Evolutionary conservation across 805 yeast genomes (phyloP).

Genomic region (Candida ponderosae): DNA sequence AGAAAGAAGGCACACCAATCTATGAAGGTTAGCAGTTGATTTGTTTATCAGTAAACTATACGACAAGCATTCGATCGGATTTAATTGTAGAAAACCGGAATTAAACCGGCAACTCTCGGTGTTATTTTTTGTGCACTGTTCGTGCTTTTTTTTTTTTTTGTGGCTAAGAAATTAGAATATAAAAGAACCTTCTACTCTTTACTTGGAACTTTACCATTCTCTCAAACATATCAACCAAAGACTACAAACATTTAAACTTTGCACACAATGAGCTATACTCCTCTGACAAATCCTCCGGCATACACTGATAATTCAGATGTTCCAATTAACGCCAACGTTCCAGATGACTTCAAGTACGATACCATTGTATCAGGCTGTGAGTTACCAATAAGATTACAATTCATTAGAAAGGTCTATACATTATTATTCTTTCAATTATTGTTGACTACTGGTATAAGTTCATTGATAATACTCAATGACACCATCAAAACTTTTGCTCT

Average conservation of each 20-base stretch:
- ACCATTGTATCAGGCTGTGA: conserved; percentile 74
- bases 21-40: no score
- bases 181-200: no score
- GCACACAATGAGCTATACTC: conserved; percentile 15
- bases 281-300: conserved; percentile 18
- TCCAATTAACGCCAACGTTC: conserved; percentile 21
- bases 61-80: no score
- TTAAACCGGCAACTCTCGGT: no score
- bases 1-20: not conserved
- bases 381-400: conserved; percentile 64
- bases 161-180: no score
- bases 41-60: no score
- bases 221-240: not conserved
- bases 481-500: conserved; percentile 47
- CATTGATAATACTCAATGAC: conserved; percentile 36
- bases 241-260: not conserved
- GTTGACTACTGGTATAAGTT: conserved; percentile 52
- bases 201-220: no score
- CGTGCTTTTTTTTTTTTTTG: no score
- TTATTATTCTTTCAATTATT: conserved; percentile 59
- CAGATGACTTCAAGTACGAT: conserved; percentile 79
- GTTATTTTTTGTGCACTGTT: no score
- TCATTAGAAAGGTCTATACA: conserved; percentile 73
- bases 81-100: no score
- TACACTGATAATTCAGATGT: conserved; percentile 10